phyloP scores from a whole-genome alignment of 192 early-diverging fungal species.

The Entomortierella beljakovae region DNA sequence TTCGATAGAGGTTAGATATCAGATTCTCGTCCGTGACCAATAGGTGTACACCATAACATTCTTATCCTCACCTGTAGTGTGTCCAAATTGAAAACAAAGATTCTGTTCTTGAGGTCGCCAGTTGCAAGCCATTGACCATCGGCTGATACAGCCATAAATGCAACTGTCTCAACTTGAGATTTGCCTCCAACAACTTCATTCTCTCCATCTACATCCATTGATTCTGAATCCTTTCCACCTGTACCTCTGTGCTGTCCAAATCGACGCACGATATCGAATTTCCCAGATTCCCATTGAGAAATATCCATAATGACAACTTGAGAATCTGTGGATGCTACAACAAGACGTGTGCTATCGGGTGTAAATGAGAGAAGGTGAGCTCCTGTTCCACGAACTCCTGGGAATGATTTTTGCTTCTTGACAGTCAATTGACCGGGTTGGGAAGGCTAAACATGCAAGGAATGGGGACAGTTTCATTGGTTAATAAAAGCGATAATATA shows the following conservation, averaged over 20 bases:
- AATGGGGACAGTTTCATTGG: not conserved
- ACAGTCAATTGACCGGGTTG: slow-evolving; percentile 57
- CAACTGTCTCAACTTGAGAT: slow-evolving; percentile 69
- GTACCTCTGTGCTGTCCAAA: slow-evolving; percentile 76
- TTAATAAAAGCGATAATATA: not conserved
- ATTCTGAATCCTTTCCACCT: slow-evolving; percentile 33
- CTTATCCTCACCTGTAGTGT: slow-evolving; percentile 66
- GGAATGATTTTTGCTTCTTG: slow-evolving; percentile 60
- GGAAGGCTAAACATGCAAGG: slow-evolving; percentile 14
- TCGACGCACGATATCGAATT: slow-evolving; percentile 68
- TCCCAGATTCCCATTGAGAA: slow-evolving; percentile 65
- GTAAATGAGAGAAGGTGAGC: slow-evolving; percentile 84
- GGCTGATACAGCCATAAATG: slow-evolving; percentile 76
- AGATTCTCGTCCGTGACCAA: no score
- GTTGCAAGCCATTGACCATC: slow-evolving; percentile 88
- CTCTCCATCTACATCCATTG: slow-evolving; percentile 49
- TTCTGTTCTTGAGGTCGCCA: slow-evolving; percentile 77
- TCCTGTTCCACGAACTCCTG: slow-evolving; percentile 58
- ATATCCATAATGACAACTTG: slow-evolving; percentile 83
- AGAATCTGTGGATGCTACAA: slow-evolving; percentile 82
- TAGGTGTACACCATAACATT: not conserved
- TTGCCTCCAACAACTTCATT: slow-evolving; percentile 56
- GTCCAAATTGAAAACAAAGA: slow-evolving; percentile 82
- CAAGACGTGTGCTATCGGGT: slow-evolving; percentile 76
- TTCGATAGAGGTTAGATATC: no score